Evolutionary conservation across 495 filamentous ascomycete species (phyloP).

Genomic region (Lepidopterella palustris): DNA sequence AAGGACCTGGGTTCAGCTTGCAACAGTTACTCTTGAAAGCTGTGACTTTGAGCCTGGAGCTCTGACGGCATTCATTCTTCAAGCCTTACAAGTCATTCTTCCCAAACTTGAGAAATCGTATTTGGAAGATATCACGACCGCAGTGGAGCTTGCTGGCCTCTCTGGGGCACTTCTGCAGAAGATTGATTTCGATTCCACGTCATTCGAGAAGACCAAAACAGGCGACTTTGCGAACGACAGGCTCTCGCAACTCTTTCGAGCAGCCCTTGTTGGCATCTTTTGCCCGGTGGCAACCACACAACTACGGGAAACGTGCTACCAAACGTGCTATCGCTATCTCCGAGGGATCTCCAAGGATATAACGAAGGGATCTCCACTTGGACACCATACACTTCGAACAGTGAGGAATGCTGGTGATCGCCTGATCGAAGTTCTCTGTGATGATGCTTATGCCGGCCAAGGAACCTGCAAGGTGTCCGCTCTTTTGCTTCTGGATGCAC

Average conservation of each 20-base stretch:
- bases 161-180: slow-evolving; percentile 69
- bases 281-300: slow-evolving; percentile 60
- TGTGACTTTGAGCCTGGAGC: slow-evolving; percentile 63
- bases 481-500: slow-evolving; percentile 65
- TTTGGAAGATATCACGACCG: slow-evolving; percentile 55
- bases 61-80: slow-evolving; percentile 69
- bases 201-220: slow-evolving; percentile 33
- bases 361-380: slow-evolving; percentile 39
- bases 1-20: slow-evolving; percentile 71
- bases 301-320: slow-evolving; percentile 78
- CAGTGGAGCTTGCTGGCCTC: slow-evolving; percentile 67
- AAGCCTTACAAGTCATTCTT: slow-evolving; percentile 74
- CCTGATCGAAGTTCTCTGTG: slow-evolving; percentile 78
- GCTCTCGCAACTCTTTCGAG: slow-evolving; percentile 82
- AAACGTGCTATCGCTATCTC: slow-evolving; percentile 79
- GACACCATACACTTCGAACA: slow-evolving; percentile 61
- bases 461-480: slow-evolving; percentile 74
- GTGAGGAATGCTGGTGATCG: slow-evolving; percentile 71
- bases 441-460: slow-evolving; percentile 85
- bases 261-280: slow-evolving; percentile 67
- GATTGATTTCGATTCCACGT: slow-evolving; percentile 49
- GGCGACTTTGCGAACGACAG: slow-evolving; percentile 79
- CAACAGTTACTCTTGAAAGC: slow-evolving; percentile 69
- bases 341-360: slow-evolving; percentile 57
- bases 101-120: slow-evolving; percentile 75